Base-by-base conservation (phyloP, 1,139 yeast species). In the Taphrina communis region DNA sequence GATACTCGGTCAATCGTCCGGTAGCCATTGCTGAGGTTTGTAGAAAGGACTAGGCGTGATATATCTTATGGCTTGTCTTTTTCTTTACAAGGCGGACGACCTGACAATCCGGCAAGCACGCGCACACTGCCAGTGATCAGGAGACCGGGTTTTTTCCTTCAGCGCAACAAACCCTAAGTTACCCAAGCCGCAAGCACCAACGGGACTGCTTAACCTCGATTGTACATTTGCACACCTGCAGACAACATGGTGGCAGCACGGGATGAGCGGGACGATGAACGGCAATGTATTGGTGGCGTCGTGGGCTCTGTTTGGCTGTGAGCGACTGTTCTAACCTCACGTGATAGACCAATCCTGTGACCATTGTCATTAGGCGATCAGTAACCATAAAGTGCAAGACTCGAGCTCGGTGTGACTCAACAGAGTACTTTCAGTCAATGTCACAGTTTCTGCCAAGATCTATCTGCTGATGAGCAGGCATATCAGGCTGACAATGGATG, bases 1-100 rank as follows among this genome's bases (percentile, higher is more conserved):
- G 97, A 88, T 93, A 93, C 89, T 94, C 98, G 88, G 88, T 55
- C 53, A 66, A 46, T 42, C 65, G 53, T 55, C 48, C 65, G 55
- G 93, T 86, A 92, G 88, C 85, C 83, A 74, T 59, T 66, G 60
- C 21, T 59, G 65, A 38, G 53, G 11, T 50, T 50, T 14, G 50
- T 21, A 19, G 50, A 42, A 35, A 42, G 51, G 41, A 36, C 53
- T 50, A 35, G 36, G 53, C 53, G 53, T 50, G 8, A 21, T 17
- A 4, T 50, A 6, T 21, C 21, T 8, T 21, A 50, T 50, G n/a
- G 36, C 36, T 25, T 50, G 48, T 17, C 53, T 50, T 50, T 50
- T 50, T 50, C 36, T 25, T 50, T 50, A 50, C 53, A 50, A n/a
- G 53, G 53, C 21, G 53, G 53, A 25, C 53, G n/a, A 50, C 53